phyloP scores from a whole-genome alignment of 2,329 filamentous ascomycete species.

The Endoconidiophora polonica region DNA sequence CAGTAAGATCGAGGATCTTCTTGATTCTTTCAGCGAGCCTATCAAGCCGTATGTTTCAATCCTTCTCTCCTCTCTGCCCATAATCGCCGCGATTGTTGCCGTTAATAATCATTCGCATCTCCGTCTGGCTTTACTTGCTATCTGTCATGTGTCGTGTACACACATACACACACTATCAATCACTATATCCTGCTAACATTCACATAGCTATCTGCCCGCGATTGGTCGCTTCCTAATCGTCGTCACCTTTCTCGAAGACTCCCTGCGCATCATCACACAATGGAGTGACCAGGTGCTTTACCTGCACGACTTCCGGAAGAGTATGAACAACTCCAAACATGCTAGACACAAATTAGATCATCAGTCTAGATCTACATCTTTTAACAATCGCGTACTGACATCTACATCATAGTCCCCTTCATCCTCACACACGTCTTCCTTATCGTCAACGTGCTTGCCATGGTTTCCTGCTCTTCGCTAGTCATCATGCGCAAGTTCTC shows the following conservation, averaged over 20 bases:
- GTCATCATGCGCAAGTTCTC: constrained; percentile 88
- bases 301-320: constrained; percentile 79
- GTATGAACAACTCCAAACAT: constrained; percentile 37
- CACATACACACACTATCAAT: neutral
- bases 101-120: too few species aligned
- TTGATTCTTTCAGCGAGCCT: constrained; percentile 77
- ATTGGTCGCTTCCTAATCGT: constrained; percentile 97
- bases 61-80: constrained; percentile 3
- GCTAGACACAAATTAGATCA: neutral
- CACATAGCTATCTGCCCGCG: constrained; percentile 65
- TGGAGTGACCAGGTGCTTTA: constrained; percentile 92
- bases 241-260: constrained; percentile 95
- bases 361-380: constrained; percentile 1
- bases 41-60: constrained; percentile 68
- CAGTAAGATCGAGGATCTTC: constrained; percentile 90
- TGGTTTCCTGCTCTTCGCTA: constrained; percentile 64
- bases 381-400: neutral
- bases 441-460: constrained; percentile 73
- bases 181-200: constrained; percentile 1
- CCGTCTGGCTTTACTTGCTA: neutral
- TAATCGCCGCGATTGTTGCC: neutral
- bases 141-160: neutral
- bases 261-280: constrained; percentile 89
- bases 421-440: constrained; percentile 90
- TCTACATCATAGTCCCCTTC: constrained; percentile 49